Evolutionary conservation across 2,329 filamentous ascomycete genomes (phyloP), one percentile per base, ranked within the genome.

Genomic region (Rosellinia necatrix): DNA sequence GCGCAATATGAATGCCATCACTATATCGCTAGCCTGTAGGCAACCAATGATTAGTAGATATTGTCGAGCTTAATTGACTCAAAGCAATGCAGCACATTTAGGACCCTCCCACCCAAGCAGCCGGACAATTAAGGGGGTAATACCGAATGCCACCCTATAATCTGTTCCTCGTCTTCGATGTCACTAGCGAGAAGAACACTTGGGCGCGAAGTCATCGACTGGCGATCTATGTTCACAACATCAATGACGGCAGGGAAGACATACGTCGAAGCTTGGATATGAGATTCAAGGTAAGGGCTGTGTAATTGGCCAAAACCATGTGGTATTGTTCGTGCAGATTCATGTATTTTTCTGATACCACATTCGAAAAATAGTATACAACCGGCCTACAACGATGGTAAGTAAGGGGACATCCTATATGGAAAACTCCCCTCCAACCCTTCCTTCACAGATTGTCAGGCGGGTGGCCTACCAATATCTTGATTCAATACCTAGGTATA

Each of bases 81-180:
- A n/a, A n/a, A n/a, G n/a, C n/a, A n/a, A n/a, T n/a, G n/a, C n/a
- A n/a, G n/a, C n/a, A n/a, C n/a, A n/a, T n/a, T n/a, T n/a, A n/a
- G n/a, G n/a, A n/a, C n/a, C n/a, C n/a, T n/a, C n/a, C n/a, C n/a
- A n/a, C n/a, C 55, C 55, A 57, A 49, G 21, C 27, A n/a, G 27
- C 19, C 58, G 58, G 58, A 57, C 46, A 42, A 54, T 17, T 32
- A 47, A 57, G 41, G 53, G 53, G 57, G 57, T 50, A 57, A 57
- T 56, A 29, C 53, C 57, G 53, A 47, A 42, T 13, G n/a, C 25
- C 19, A 59, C 49, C 34, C 25, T 34, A 38, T 21, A 35, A 27
- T 41, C 24, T 13, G 32, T 22, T 19, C 21, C n/a, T 41, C n/a
- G 22, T 27, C 15, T 7, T 48, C n/a, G 15, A 37, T 25, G 41